Conservation (phyloP, 2,329 filamentous ascomycete genomes). For the Exophiala calicioides region DNA sequence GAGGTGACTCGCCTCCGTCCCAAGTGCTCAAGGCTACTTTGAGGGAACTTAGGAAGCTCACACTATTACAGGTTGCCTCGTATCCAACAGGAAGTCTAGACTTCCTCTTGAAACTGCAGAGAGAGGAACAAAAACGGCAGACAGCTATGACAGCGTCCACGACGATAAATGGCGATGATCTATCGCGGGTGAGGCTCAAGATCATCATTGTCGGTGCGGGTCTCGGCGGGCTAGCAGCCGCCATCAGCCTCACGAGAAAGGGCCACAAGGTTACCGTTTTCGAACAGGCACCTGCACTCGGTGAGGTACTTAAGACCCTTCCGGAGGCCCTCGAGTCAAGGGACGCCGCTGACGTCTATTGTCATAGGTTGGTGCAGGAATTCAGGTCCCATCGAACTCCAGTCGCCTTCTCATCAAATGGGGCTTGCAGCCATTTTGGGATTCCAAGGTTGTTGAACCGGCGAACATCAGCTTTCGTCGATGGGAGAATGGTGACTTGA, state of each 20-base stretch:
- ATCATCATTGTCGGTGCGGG: constrained; percentile 38
- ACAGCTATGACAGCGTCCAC: constrained; percentile 14
- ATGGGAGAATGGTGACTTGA: constrained; percentile 24
- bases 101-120: constrained; percentile 21
- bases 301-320: constrained; percentile 12
- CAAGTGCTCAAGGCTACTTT: too few relatives aligned
- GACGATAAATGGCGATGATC: constrained; percentile 5
- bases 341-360: too few relatives aligned
- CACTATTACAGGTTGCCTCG: constrained; percentile 15
- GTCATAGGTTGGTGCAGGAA: constrained; percentile 35
- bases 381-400: constrained; percentile 36
- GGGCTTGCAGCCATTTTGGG: constrained; percentile 30
- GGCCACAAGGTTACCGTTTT: constrained; percentile 35
- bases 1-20: constrained; percentile 22
- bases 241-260: constrained; percentile 32
- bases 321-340: too few relatives aligned
- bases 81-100: constrained; percentile 26
- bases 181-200: constrained; percentile 37
- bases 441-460: constrained; percentile 19
- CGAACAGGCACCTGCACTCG: constrained; percentile 29
- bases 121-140: constrained; percentile 17
- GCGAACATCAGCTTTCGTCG: constrained; percentile 21
- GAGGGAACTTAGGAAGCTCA: neutral
- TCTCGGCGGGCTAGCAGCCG: constrained; percentile 35
- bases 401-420: constrained; percentile 33